A percentile compares a stretch with the other conserved stretches of the same genome.
These are phyloP conservation scores for Monosporascus cannonballus DNA, from an alignment of 2,329 filamentous ascomycete species.

Conservation along the genomic window DNA sequence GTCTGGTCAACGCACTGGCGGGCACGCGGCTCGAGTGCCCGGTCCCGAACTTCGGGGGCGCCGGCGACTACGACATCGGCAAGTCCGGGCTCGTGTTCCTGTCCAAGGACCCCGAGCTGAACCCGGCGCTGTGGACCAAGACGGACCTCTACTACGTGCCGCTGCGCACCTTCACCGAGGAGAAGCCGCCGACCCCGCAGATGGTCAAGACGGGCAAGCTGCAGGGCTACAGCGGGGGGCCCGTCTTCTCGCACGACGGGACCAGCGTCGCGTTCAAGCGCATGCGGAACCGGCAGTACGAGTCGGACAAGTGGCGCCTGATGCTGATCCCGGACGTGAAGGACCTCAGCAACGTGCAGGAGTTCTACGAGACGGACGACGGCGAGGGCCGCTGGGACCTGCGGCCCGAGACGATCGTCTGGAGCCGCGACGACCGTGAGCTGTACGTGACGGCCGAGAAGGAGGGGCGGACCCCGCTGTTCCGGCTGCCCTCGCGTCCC, in stretches of 20 bases:
- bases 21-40: constrained; percentile 58
- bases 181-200: constrained; percentile 42
- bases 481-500: constrained; percentile 53
- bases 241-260: constrained; percentile 70
- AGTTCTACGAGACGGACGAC: constrained; percentile 56
- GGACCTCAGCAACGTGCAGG: constrained; percentile 51
- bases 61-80: constrained; percentile 74
- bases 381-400: constrained; percentile 58
- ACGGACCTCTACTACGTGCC: constrained; percentile 73
- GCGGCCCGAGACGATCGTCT: constrained; percentile 49
- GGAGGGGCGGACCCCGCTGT: constrained; percentile 56
- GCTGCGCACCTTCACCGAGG: constrained; percentile 53
- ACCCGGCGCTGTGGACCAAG: constrained; percentile 71
- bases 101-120: constrained; percentile 65
- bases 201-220: constrained; percentile 51
- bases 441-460: constrained; percentile 73
- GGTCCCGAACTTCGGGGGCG: constrained; percentile 71
- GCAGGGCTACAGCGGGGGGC: constrained; percentile 58
- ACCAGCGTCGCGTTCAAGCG: constrained; percentile 67
- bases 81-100: constrained; percentile 63
- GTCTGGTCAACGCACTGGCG: constrained; percentile 58
- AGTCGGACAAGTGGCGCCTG: constrained; percentile 69
- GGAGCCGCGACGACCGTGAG: constrained; percentile 52
- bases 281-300: constrained; percentile 73
- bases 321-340: constrained; percentile 57